Evolutionary conservation across 2,329 filamentous ascomycete genomes (phyloP).

Genomic region (Fusarium stilboides): DNA sequence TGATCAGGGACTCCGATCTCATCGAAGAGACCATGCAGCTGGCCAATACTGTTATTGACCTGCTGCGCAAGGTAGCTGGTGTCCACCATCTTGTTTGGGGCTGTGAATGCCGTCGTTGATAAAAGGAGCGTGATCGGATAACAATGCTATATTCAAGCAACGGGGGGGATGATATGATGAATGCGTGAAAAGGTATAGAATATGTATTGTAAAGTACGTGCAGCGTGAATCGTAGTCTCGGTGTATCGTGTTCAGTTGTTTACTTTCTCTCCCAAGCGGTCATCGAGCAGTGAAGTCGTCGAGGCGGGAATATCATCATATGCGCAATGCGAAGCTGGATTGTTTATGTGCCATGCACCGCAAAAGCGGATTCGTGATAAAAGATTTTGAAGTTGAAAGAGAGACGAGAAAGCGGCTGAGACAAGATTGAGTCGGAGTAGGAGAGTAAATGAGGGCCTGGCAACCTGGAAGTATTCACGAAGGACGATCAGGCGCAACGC

Average conservation of each 20-base stretch:
- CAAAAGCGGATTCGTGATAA: constrained; percentile 28
- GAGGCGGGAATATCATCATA: constrained; percentile 47
- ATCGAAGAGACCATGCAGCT: constrained; percentile 95
- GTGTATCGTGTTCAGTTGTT: constrained; percentile 39
- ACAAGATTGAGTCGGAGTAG: constrained; percentile 36
- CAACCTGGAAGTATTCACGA: constrained; percentile 46
- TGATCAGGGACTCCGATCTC: constrained; percentile 96
- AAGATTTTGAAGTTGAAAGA: constrained; percentile 36
- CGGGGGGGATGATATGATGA: constrained; percentile 15
- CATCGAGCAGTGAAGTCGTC: constrained; percentile 49
- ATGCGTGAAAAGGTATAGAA: constrained; percentile 27
- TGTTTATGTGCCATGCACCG: constrained; percentile 40
- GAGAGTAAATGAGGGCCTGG: constrained; percentile 31
- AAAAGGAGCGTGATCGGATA: constrained; percentile 33
- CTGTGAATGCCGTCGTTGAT: constrained; percentile 22
- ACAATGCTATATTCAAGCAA: constrained; percentile 36
- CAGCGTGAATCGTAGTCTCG: constrained; percentile 39
- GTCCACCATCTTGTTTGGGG: constrained; percentile 74
- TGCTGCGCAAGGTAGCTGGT: constrained; percentile 94
- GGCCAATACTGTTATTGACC: constrained; percentile 92
- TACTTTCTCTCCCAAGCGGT: constrained; percentile 50
- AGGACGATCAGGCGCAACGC: constrained; percentile 16
- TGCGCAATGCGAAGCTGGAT: constrained; percentile 38
- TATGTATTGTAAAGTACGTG: constrained; percentile 13
- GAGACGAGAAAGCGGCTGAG: constrained; percentile 43